Percentiles rank a stretch among this genome's conserved stretches.
Evolutionary conservation across 305 asterid species (phyloP).

Genomic region (Vinca major): DNA sequence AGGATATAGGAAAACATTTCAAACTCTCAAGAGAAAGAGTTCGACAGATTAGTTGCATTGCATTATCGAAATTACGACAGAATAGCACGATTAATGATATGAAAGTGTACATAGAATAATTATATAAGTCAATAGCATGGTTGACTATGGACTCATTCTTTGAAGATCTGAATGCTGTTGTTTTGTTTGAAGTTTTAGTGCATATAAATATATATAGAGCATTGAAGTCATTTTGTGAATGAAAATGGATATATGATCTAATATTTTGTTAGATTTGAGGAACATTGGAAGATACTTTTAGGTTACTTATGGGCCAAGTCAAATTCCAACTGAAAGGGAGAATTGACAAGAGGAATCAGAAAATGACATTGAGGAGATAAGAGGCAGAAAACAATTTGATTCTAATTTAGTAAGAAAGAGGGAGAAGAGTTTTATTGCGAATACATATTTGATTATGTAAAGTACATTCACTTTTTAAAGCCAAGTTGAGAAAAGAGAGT

Average conservation of each 20-base stretch:
- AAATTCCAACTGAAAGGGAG: too few relatives aligned
- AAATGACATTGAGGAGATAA: too few relatives aligned
- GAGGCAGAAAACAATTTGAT: too few relatives aligned
- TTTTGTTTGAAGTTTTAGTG: neutral
- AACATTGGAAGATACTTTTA: too few relatives aligned
- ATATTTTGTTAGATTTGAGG: too few relatives aligned
- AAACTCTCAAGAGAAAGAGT: constrained; percentile 62
- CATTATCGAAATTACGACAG: constrained; percentile 37
- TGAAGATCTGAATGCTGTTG: neutral
- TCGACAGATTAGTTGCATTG: constrained; percentile 47
- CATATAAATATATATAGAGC: neutral
- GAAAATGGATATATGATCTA: neutral
- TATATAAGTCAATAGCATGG: neutral
- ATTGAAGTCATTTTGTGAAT: neutral
- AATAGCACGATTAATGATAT: constrained; percentile 24
- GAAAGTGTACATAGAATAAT: constrained; percentile 19
- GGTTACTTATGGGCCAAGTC: too few relatives aligned
- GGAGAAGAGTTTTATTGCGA: too few relatives aligned
- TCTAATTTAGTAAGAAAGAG: too few relatives aligned
- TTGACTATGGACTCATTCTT: constrained; percentile 10
- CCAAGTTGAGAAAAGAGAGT: too few relatives aligned
- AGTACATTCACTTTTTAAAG: too few relatives aligned
- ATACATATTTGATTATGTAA: too few relatives aligned
- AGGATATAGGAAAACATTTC: constrained; percentile 46
- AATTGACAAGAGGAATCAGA: too few relatives aligned